Base-by-base conservation (phyloP, 2,329 filamentous ascomycete species). In the Acarospora socialis region DNA sequence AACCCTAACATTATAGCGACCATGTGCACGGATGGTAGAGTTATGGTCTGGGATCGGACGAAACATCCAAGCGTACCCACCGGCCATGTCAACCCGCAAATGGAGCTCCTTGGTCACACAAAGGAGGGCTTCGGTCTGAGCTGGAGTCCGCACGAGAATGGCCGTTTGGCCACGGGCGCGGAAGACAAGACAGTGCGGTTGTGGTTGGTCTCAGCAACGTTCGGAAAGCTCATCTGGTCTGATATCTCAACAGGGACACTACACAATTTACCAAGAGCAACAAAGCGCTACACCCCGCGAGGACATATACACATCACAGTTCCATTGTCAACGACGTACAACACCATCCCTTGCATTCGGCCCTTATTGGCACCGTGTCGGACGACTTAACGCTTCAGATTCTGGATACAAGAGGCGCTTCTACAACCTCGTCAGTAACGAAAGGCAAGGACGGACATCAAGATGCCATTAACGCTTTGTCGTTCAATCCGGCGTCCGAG, bases 1-100 rank as follows among this genome's bases (percentile, higher is more conserved):
- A 98, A 98, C 50, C 84, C 87, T 4, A 84, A 98, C 49, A 76
- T 98, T 36, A 92, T 98, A 47, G 90, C 90, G 3, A 94, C 90
- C 0, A 77, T 94, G 59, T 84, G 82, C 42, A 73, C 82, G 5
- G 81, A 94, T 53, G 81, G 82, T 40, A 78, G 75, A 43, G 81
- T 94, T 24, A 74, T 95, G 53, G 75, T 98, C 44, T 98, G 92
- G 60, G 90, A 98, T 60, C 77, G 87, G 43, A 92, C 87, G 32
- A 95, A 94, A 66, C 87, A 95, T 54, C 77, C 78, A 29, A 73
- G 77, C 34, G 64, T 77, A 40, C 84, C 87, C 5, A 70, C 76
- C 16, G 77, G 77, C 38, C 33, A 40, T 3, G 68, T 84, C 34
- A 81, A 77, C 46, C 78, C 84, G 16, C 81, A 95, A 51, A 76